These are phyloP conservation scores for Cryphonectria japonica DNA, from an alignment of 2,329 filamentous ascomycete species.

Conservation along the genomic window DNA sequence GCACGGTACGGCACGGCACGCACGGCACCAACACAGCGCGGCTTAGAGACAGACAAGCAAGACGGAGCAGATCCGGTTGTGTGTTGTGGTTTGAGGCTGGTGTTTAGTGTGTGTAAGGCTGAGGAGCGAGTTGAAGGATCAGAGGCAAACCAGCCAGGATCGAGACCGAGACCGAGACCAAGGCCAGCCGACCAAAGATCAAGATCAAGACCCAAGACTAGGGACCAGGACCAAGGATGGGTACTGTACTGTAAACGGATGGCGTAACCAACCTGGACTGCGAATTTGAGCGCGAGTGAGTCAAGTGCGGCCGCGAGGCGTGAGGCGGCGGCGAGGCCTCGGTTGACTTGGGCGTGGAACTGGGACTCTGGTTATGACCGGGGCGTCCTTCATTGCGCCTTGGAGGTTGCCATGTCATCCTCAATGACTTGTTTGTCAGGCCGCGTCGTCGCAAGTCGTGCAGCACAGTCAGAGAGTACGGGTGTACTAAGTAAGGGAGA, in stretches of 20 bases:
- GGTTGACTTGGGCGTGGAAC: constrained; percentile 16
- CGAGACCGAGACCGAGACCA: background rate
- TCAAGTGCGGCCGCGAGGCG: constrained; percentile 14
- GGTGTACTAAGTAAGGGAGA: constrained; percentile 1
- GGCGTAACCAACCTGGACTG: constrained; percentile 21
- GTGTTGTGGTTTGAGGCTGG: background rate
- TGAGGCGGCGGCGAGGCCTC: constrained; percentile 15
- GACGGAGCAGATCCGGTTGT: background rate
- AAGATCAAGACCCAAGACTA: background rate
- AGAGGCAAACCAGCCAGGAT: background rate
- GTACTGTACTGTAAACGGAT: constrained; percentile 5
- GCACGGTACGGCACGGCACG: background rate
- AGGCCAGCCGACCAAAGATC: background rate
- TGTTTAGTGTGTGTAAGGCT: background rate
- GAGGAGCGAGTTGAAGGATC: background rate
- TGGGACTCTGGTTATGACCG: constrained; percentile 13
- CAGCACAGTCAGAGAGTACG: constrained; percentile 17
- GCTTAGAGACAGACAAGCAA: background rate
- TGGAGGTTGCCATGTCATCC: constrained; percentile 30
- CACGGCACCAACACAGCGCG: background rate
- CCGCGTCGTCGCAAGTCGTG: constrained; percentile 20
- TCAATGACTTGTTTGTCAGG: constrained; percentile 16
- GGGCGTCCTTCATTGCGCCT: constrained; percentile 28
- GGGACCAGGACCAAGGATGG: constrained; percentile 3
- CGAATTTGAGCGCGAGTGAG: constrained; percentile 18